Evolutionary conservation across 257 asterid species (phyloP).

Genomic region (Leptodermis oblonga): DNA sequence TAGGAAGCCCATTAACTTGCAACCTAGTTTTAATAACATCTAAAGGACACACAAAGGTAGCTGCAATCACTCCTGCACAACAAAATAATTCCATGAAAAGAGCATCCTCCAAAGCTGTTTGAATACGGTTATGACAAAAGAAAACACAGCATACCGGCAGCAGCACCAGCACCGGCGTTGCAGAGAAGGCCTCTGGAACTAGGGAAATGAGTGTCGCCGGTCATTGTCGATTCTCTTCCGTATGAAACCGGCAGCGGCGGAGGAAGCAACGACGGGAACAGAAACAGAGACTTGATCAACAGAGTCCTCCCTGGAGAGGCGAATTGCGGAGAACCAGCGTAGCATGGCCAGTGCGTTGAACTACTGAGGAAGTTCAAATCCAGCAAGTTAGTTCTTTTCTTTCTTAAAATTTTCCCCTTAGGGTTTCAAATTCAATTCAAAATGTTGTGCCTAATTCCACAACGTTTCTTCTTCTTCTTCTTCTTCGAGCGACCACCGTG

Average conservation of each 20-base stretch:
- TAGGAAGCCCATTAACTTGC: slow-evolving; percentile 89
- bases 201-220: slow-evolving; percentile 59
- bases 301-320: slow-evolving; percentile 80
- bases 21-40: slow-evolving; percentile 98
- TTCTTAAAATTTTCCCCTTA: background rate
- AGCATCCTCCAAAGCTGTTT: background rate
- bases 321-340: slow-evolving; percentile 58
- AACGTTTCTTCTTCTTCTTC: background rate
- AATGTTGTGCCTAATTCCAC: background rate
- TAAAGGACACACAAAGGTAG: slow-evolving; percentile 93
- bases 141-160: slow-evolving; percentile 55
- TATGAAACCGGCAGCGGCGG: slow-evolving; percentile 11
- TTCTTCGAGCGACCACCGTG: too few relatives aligned
- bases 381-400: background rate
- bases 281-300: slow-evolving; percentile 11
- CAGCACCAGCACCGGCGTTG: slow-evolving; percentile 97
- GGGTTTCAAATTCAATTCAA: slow-evolving; percentile 2
- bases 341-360: slow-evolving; percentile 79
- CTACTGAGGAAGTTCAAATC: slow-evolving; percentile 20
- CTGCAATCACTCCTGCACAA: slow-evolving; percentile 88
- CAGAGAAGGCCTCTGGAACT: slow-evolving; percentile 67
- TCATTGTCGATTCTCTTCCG: slow-evolving; percentile 39
- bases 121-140: background rate
- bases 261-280: slow-evolving; percentile 3
- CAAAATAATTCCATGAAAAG: slow-evolving; percentile 8